phyloP scores from a whole-genome alignment of 2,329 filamentous ascomycete species.

The Cyphellophora attinorum region DNA sequence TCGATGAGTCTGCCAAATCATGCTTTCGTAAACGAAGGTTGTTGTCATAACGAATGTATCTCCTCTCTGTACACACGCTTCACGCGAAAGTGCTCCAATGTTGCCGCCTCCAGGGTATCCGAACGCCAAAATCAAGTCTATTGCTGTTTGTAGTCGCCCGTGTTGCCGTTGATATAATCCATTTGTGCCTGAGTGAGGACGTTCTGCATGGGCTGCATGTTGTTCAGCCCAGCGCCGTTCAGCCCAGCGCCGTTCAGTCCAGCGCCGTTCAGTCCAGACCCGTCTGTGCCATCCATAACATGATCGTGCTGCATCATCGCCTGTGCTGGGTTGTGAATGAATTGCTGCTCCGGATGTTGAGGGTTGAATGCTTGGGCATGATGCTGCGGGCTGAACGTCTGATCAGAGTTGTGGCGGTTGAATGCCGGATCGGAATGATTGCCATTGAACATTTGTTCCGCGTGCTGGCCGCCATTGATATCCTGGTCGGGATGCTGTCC shows the following conservation, averaged over 20 bases:
- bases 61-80: too few relatives aligned
- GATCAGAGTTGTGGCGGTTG: slow-evolving; percentile 1
- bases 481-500: slow-evolving; percentile 4
- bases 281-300: slow-evolving; percentile 16
- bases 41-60: too few relatives aligned
- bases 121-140: too few relatives aligned
- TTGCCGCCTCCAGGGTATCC: too few relatives aligned
- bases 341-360: slow-evolving; percentile 11
- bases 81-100: too few relatives aligned
- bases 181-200: slow-evolving; percentile 18
- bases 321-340: slow-evolving; percentile 11
- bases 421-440: slow-evolving; percentile 3
- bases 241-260: too few relatives aligned
- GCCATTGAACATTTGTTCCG: slow-evolving; percentile 1
- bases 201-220: slow-evolving; percentile 19
- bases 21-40: too few relatives aligned
- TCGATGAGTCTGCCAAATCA: too few relatives aligned
- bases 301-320: slow-evolving; percentile 15
- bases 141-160: slow-evolving; percentile 11
- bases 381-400: slow-evolving; percentile 4
- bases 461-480: background rate
- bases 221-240: slow-evolving; percentile 16
- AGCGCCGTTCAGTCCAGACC: slow-evolving; percentile 15
- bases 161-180: slow-evolving; percentile 17
- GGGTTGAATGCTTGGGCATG: slow-evolving; percentile 3